phyloP scores from a whole-genome alignment of 495 filamentous ascomycete genomes.

The Neurospora sp. region DNA sequence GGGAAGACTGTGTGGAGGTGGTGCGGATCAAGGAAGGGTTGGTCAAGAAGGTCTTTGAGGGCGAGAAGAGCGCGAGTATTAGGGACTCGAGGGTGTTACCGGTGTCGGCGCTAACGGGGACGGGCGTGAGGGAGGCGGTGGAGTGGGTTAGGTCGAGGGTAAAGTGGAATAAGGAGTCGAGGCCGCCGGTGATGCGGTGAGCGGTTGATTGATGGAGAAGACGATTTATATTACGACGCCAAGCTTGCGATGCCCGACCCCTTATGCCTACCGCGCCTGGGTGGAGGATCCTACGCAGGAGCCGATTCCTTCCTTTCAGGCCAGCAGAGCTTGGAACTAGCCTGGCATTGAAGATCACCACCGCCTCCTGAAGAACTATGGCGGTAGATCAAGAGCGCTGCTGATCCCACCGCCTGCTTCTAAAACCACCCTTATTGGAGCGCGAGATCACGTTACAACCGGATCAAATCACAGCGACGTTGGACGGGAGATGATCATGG shows the following conservation, averaged over 20 bases:
- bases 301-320: neutral
- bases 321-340: neutral
- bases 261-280: neutral
- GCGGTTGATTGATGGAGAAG: neutral
- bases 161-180: constrained; percentile 88
- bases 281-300: neutral
- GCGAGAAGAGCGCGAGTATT: constrained; percentile 73
- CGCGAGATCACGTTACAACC: neutral
- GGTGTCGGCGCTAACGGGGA: constrained; percentile 81
- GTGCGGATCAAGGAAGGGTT: constrained; percentile 94
- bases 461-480: neutral
- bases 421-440: neutral
- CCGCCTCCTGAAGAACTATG: neutral
- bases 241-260: neutral
- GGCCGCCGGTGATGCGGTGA: constrained; percentile 88
- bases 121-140: constrained; percentile 85
- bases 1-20: constrained; percentile 95
- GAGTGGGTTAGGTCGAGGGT: constrained; percentile 89
- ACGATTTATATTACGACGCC: neutral
- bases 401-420: neutral
- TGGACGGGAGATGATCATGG: neutral
- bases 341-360: neutral
- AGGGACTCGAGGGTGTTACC: constrained; percentile 87
- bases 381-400: neutral
- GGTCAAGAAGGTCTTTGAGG: constrained; percentile 88